phyloP scores from a whole-genome alignment of 2,329 filamentous ascomycete species.

The Beauveria sp. region DNA sequence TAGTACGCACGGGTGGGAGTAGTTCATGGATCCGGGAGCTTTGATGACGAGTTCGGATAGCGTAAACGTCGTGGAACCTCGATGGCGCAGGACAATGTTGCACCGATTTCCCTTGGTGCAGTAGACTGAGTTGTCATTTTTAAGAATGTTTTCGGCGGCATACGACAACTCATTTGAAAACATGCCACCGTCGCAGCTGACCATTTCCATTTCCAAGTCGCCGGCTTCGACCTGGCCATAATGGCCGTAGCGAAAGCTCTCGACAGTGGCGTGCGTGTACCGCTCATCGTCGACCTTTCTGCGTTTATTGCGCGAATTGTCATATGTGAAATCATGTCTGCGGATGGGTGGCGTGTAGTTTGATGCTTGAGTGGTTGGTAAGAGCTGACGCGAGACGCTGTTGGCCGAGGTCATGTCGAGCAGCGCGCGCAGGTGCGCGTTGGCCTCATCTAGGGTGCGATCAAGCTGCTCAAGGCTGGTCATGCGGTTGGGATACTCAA shows the following conservation, averaged over 20 bases:
- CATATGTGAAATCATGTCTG: constrained; percentile 34
- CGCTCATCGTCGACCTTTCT: constrained; percentile 63
- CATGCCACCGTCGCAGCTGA: constrained; percentile 79
- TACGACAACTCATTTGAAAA: constrained; percentile 57
- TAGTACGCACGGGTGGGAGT: constrained; percentile 71
- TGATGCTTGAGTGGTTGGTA: constrained; percentile 18
- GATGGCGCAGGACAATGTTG: constrained; percentile 78
- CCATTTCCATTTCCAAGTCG: constrained; percentile 74
- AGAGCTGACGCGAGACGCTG: constrained; percentile 20
- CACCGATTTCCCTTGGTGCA: constrained; percentile 83
- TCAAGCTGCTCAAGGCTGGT: constrained; percentile 30
- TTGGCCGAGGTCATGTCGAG: constrained; percentile 31
- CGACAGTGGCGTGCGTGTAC: constrained; percentile 37
- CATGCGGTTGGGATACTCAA: neutral
- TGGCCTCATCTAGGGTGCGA: constrained; percentile 33
- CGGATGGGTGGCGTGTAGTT: constrained; percentile 27
- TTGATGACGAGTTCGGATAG: constrained; percentile 83
- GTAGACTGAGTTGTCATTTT: constrained; percentile 77
- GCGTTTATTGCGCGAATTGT: constrained; percentile 52
- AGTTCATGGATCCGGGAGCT: constrained; percentile 65
- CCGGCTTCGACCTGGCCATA: constrained; percentile 84
- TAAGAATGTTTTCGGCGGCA: constrained; percentile 72
- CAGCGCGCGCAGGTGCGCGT: constrained; percentile 35
- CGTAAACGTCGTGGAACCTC: constrained; percentile 71
- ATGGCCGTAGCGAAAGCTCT: constrained; percentile 70